Evolutionary conservation across 2,329 filamentous ascomycete species (phyloP).

Genomic region (Alternaria brassicicola): DNA sequence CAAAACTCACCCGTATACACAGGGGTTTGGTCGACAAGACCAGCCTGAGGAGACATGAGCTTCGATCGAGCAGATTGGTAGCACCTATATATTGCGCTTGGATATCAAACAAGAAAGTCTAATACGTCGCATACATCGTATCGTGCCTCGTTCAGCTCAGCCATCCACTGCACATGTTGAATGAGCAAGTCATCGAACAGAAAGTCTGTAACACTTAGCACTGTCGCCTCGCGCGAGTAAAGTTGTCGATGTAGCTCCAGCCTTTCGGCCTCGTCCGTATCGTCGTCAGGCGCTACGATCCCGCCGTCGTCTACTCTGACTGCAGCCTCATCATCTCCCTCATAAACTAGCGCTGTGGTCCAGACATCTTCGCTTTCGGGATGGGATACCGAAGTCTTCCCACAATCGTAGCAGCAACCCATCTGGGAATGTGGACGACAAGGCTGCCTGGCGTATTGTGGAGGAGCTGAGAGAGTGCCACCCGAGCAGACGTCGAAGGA

Average conservation of each 20-base stretch:
- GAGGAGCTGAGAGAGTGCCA: conserved; percentile 5
- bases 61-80: neutral
- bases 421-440: neutral
- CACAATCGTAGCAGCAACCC: neutral
- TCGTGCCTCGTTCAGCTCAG: neutral
- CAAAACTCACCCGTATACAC: neutral
- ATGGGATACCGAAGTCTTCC: neutral
- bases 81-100: neutral
- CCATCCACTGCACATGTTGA: conserved; percentile 15
- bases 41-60: neutral
- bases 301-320: neutral
- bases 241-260: neutral
- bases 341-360: neutral
- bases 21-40: neutral
- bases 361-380: neutral
- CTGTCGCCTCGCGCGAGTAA: neutral
- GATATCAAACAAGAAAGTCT: neutral
- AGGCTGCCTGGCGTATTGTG: conserved; percentile 5
- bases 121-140: neutral
- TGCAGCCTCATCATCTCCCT: neutral
- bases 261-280: neutral
- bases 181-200: conserved; percentile 7
- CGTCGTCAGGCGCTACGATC: neutral
- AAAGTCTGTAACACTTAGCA: neutral
- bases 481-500: neutral